phyloP scores from a whole-genome alignment of 257 asterid genomes.

The Knoxia roxburghii region DNA sequence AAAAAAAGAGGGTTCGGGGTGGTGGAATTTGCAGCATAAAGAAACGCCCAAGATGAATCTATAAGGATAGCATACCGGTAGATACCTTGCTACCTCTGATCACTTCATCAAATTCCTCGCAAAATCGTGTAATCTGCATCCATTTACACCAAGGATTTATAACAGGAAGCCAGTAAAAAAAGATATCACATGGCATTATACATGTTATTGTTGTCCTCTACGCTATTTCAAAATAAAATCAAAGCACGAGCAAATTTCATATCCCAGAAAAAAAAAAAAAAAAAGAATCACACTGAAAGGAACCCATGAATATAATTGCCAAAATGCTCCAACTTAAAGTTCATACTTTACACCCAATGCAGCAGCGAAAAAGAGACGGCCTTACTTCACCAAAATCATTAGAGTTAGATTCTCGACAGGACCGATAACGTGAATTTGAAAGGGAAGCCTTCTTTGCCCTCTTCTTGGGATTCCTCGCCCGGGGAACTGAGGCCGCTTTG shows the following conservation, averaged over 20 bases:
- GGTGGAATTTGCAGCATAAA: neutral
- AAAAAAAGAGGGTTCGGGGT: neutral
- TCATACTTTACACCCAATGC: neutral
- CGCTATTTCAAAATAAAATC: neutral
- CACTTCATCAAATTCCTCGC: conserved; percentile 66
- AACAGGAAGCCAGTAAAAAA: neutral
- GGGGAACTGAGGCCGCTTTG: conserved; percentile 44
- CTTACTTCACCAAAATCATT: conserved; percentile 48
- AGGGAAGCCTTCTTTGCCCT: conserved; percentile 42
- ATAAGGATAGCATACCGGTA: conserved; percentile 66
- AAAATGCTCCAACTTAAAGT: neutral
- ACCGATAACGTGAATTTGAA: conserved; percentile 35
- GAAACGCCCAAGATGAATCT: conserved; percentile 13
- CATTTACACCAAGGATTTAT: conserved; percentile 10
- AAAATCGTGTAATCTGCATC: conserved; percentile 60
- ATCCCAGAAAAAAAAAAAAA: neutral
- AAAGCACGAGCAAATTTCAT: neutral
- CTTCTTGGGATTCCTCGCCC: conserved; percentile 46
- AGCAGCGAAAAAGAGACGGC: neutral
- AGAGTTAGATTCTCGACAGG: conserved; percentile 22
- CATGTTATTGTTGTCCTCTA: neutral
- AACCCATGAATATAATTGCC: neutral
- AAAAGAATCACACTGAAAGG: too few relatives aligned
- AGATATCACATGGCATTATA: neutral
- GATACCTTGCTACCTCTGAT: conserved; percentile 70